Evolutionary conservation across 495 filamentous ascomycete genomes (phyloP).

Genomic region (Margaritispora aquatica): DNA sequence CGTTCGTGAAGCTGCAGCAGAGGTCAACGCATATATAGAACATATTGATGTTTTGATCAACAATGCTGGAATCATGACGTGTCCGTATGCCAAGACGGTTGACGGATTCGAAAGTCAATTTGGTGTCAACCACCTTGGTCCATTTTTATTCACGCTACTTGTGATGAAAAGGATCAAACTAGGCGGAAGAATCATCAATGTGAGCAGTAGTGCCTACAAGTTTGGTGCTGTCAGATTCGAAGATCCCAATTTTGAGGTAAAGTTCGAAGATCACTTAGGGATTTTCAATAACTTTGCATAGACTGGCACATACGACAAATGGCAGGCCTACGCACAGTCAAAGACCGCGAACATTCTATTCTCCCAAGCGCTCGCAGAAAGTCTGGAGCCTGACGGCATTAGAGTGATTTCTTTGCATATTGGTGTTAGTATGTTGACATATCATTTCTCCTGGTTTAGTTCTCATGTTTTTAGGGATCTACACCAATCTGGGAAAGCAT

Average conservation of each 20-base stretch:
- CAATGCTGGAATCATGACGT: constrained; percentile 55
- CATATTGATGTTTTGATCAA: constrained; percentile 32
- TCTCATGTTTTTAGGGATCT: too few relatives aligned
- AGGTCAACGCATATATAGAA: constrained; percentile 5
- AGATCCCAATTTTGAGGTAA: constrained; percentile 32
- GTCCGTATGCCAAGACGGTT: constrained; percentile 35
- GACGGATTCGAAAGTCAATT: constrained; percentile 70
- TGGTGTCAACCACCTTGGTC: constrained; percentile 66
- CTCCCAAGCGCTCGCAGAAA: too few relatives aligned
- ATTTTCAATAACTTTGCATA: too few relatives aligned
- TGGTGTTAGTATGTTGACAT: too few relatives aligned
- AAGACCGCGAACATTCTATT: constrained; percentile 52
- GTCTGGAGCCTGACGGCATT: too few relatives aligned
- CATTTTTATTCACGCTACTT: constrained; percentile 64
- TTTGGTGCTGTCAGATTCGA: constrained; percentile 39
- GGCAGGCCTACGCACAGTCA: constrained; percentile 38
- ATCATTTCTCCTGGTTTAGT: too few relatives aligned
- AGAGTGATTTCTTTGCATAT: too few relatives aligned
- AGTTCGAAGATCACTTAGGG: too few relatives aligned
- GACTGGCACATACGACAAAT: constrained; percentile 28
- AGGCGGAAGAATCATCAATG: too few relatives aligned
- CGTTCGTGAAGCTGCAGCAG: constrained; percentile 6
- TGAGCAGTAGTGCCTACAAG: too few relatives aligned
- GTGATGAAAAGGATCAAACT: too few relatives aligned
- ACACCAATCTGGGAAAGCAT: constrained; percentile 3